phyloP scores from a whole-genome alignment of 139 green algal genomes.

The Asterochloris erici region DNA sequence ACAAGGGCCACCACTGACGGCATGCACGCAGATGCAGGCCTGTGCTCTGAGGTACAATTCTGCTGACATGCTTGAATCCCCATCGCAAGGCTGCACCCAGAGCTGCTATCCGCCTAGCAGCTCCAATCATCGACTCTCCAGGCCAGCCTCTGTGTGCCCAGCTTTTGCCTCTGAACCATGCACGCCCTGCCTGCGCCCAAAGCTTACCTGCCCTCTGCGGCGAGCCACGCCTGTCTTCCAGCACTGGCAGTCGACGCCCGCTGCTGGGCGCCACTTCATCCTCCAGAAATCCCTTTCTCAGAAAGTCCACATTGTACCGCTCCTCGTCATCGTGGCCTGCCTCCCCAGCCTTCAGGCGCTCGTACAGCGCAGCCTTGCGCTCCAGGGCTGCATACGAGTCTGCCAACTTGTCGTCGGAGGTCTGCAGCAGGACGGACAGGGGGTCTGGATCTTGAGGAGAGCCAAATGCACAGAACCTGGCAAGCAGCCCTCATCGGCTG shows the following conservation, averaged over 20 bases:
- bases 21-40: too few species aligned
- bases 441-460: not conserved
- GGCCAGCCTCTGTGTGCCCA: slow-evolving; percentile 25
- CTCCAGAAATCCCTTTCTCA: slow-evolving; percentile 41
- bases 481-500: too few species aligned
- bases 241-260: not conserved
- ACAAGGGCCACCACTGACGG: too few species aligned
- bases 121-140: too few species aligned
- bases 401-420: slow-evolving; percentile 12
- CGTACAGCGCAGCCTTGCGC: slow-evolving; percentile 78
- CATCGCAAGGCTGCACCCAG: not conserved
- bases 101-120: not conserved
- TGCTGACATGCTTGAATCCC: too few species aligned
- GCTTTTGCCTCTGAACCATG: slow-evolving; percentile 32
- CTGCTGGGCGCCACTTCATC: slow-evolving; percentile 14
- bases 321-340: slow-evolving; percentile 50
- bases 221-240: not conserved
- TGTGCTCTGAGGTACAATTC: too few species aligned
- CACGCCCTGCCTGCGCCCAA: not conserved
- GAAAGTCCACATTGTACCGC: slow-evolving; percentile 76
- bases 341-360: slow-evolving; percentile 43
- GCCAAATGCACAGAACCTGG: too few species aligned
- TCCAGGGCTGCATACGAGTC: slow-evolving; percentile 66
- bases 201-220: too few species aligned
- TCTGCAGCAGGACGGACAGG: slow-evolving; percentile 18